Evolutionary conservation across 2,329 filamentous ascomycete genomes (phyloP), one percentile per base, ranked within the genome.

Genomic region (Aureobasidium mangrovei): DNA sequence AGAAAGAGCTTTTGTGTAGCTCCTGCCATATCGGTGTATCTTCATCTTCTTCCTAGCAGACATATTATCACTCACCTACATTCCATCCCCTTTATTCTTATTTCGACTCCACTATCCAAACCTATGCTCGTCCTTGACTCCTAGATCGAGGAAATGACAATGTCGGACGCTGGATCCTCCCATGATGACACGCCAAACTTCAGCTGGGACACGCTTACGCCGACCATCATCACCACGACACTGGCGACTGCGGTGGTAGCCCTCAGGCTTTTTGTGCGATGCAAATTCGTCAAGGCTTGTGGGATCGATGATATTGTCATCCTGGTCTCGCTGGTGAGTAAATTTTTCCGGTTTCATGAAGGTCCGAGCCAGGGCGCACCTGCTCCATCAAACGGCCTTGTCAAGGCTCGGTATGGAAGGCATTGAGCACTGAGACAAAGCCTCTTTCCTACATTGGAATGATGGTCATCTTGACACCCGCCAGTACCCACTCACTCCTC

Each of bases 261-360:
- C 3, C 40, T 65, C 38, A 60, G 69, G 58, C 68, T 67, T 53
- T 68, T 67, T 52, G 67, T 69, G 9, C 60, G 69, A 29, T 58
- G 59, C 26, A 60, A 60, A 31, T 57, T 71, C 7, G 62, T 66
- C 6, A 61, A 62, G 4, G 62, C 63, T 27, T 31, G 67, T 12
- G 69, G 69, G 8, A 56, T 63, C 36, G 69, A 72, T 59, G 69
- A 72, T 58, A 62, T 61, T 49, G 62, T 67, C 6, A 70, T 72
- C 28, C 47, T 67, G 7, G 47, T 66, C 3, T 66, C 69, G n/a
- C 57, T 67, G 53, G 66, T 53, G n/a, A 51, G 47, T 51, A 28
- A 31, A 4, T 18, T 33, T 18, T 70, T 56, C 29, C 54, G 64
- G 58, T 4, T 27, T 35, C 12, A 7, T 7, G 7, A 26, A 54